Conservation (phyloP, 1,284 basidiomycete genomes). For the Heterobasidion parviporum region DNA sequence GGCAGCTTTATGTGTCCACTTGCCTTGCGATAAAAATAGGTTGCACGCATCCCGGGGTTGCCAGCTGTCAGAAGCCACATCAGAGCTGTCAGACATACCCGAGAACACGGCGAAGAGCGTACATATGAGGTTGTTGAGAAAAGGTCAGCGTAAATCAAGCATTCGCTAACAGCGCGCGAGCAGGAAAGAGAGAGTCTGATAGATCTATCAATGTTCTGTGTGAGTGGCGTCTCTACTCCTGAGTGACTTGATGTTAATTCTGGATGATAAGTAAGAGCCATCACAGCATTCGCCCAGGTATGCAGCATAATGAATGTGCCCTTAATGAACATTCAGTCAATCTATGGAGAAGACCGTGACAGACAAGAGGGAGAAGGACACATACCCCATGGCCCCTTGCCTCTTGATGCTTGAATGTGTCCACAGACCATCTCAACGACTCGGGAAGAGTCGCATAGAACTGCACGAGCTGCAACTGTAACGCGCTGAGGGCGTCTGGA, state of each 20-base stretch:
- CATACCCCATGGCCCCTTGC: conserved; percentile 23
- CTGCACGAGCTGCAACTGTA: conserved; percentile 28
- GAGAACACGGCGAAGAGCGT: conserved; percentile 7
- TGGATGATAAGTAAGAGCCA: conserved; percentile 32
- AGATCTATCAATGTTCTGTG: conserved; percentile 24
- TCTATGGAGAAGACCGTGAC: neutral
- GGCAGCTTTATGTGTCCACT: neutral
- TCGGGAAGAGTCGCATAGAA: conserved; percentile 27
- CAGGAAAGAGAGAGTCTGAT: conserved; percentile 26
- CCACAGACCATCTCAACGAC: conserved; percentile 27
- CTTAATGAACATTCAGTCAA: conserved; percentile 1
- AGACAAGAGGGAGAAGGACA: neutral
- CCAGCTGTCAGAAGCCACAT: conserved; percentile 10
- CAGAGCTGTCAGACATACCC: no score
- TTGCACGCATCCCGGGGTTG: conserved; percentile 22
- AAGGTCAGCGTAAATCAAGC: conserved; percentile 24
- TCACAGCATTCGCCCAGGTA: conserved; percentile 28
- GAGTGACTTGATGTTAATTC: conserved; percentile 26
- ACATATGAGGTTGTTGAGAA: conserved; percentile 23
- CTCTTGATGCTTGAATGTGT: conserved; percentile 30
- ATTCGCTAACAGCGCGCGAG: conserved; percentile 30
- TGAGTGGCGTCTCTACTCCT: conserved; percentile 29
- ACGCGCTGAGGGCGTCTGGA: conserved; percentile 21
- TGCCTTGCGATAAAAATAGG: conserved; percentile 24
- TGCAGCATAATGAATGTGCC: conserved; percentile 17